Evolutionary conservation across 768 basidiomycete genomes (phyloP).

Genomic region (Russula earlei): DNA sequence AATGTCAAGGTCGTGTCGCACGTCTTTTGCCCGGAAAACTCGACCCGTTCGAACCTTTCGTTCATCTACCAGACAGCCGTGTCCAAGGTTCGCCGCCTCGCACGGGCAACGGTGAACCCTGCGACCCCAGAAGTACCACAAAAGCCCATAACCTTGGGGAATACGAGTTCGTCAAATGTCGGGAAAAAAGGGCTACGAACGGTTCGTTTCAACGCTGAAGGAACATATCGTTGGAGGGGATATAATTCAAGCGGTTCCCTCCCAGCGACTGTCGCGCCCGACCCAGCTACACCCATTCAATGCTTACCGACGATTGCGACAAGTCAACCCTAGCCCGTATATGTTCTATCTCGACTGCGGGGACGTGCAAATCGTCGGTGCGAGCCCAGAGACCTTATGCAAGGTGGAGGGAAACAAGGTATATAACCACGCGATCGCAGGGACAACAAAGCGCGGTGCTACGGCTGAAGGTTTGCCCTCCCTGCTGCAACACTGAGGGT

Average conservation of each 20-base stretch:
- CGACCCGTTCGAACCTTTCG: conserved; percentile 55
- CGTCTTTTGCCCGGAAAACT: conserved; percentile 73
- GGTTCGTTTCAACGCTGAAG: conserved; percentile 85
- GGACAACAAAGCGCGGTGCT: conserved; percentile 83
- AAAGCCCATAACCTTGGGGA: conserved; percentile 52
- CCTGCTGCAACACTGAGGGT: not conserved
- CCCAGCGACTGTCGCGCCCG: conserved; percentile 78
- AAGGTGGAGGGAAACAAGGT: conserved; percentile 90
- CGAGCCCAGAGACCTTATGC: conserved; percentile 95
- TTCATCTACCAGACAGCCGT: conserved; percentile 88
- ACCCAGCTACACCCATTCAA: conserved; percentile 95
- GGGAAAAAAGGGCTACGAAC: conserved; percentile 88
- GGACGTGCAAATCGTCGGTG: conserved; percentile 91
- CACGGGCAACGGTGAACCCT: conserved; percentile 49
- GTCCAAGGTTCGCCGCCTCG: conserved; percentile 71
- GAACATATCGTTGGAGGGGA: conserved; percentile 93
- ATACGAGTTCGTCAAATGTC: conserved; percentile 75
- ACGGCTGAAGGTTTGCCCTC: conserved; percentile 65
- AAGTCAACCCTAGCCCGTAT: conserved; percentile 96
- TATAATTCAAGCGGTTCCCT: conserved; percentile 98
- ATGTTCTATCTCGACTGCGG: conserved; percentile 98
- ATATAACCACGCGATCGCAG: conserved; percentile 96
- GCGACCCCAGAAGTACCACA: conserved; percentile 59
- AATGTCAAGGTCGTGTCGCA: conserved; percentile 94
- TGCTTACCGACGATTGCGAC: conserved; percentile 85